Conservation (phyloP, 805 yeast genomes). For the Scheffersomyces coipomensis region DNA sequence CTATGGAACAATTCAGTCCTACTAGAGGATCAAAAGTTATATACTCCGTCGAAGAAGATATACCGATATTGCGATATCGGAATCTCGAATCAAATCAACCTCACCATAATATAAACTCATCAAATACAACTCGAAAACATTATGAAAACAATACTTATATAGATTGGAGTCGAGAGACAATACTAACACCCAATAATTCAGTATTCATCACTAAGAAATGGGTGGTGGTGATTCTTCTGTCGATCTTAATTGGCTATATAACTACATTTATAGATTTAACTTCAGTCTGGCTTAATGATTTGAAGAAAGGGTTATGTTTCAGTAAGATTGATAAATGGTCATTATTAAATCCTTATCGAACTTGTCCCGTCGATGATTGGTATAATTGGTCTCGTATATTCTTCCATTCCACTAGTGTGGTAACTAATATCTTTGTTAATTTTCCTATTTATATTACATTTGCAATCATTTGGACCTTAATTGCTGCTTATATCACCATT, state of each 20-base stretch:
- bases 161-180: slow-evolving; percentile 53
- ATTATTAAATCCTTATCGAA: slow-evolving; percentile 39
- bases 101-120: background rate
- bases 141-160: slow-evolving; percentile 45
- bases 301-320: slow-evolving; percentile 52
- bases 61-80: slow-evolving; percentile 8
- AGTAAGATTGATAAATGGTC: slow-evolving; percentile 38
- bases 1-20: background rate
- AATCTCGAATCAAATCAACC: background rate
- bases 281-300: slow-evolving; percentile 50
- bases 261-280: slow-evolving; percentile 50
- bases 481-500: slow-evolving; percentile 30
- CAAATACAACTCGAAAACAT: slow-evolving; percentile 1
- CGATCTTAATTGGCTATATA: slow-evolving; percentile 47
- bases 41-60: slow-evolving; percentile 7
- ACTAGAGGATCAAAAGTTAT: background rate
- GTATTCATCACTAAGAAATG: slow-evolving; percentile 36
- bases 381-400: slow-evolving; percentile 33
- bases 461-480: slow-evolving; percentile 19
- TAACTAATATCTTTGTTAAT: slow-evolving; percentile 23
- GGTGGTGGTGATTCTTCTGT: slow-evolving; percentile 44
- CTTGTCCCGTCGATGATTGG: slow-evolving; percentile 43
- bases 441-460: slow-evolving; percentile 34
- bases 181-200: slow-evolving; percentile 10
- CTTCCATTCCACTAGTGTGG: slow-evolving; percentile 15